These are phyloP conservation scores for Draba incana DNA, from an alignment of 345 rosid genomes.

Conservation along the genomic window DNA sequence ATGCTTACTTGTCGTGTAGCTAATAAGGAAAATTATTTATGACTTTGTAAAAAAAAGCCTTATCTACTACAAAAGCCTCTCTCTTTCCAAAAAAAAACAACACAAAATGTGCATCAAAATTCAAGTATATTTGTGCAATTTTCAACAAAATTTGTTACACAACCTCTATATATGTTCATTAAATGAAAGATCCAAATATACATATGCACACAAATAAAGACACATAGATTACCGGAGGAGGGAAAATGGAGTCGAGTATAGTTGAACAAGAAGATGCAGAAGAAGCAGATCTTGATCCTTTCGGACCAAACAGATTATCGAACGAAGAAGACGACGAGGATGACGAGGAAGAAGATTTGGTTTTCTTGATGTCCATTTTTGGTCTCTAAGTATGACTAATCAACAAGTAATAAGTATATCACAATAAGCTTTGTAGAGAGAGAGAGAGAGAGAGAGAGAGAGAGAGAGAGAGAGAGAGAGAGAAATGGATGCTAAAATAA, in stretches of 20 bases:
- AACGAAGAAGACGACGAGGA: slow-evolving; percentile 34
- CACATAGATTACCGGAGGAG: slow-evolving; percentile 39
- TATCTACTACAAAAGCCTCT: slow-evolving; percentile 17
- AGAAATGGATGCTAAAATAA: not conserved
- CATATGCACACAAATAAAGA: too few species aligned
- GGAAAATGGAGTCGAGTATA: slow-evolving; percentile 44
- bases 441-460: not conserved
- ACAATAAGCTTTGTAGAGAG: not conserved
- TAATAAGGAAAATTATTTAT: slow-evolving; percentile 7
- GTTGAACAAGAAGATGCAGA: slow-evolving; percentile 41
- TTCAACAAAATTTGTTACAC: not conserved
- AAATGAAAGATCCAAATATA: not conserved
- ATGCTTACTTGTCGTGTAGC: slow-evolving; percentile 40
- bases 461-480: not conserved
- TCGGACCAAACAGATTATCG: slow-evolving; percentile 41
- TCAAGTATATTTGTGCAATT: not conserved
- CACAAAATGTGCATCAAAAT: slow-evolving; percentile 2
- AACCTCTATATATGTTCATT: not conserved
- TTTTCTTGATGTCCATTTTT: slow-evolving; percentile 36
- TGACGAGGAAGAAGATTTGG: slow-evolving; percentile 22
- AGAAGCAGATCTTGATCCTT: slow-evolving; percentile 37
- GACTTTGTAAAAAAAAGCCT: slow-evolving; percentile 34
- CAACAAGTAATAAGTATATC: not conserved
- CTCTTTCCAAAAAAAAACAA: slow-evolving; percentile 11
- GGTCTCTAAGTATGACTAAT: not conserved